phyloP scores from a whole-genome alignment of 2,329 filamentous ascomycete genomes.

The Colletotrichum eremochloae region DNA sequence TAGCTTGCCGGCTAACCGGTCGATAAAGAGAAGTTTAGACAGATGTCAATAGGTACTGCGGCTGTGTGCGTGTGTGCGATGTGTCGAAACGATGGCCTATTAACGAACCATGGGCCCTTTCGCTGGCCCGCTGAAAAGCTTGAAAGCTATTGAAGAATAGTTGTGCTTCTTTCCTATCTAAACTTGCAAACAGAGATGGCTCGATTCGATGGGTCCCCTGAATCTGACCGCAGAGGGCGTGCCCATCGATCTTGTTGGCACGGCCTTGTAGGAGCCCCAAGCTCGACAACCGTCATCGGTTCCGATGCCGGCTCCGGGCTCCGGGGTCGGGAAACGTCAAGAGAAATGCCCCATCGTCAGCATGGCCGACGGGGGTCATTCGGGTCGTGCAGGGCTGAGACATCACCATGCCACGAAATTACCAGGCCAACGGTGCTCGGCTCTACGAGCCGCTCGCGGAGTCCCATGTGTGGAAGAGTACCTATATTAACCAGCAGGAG shows the following conservation, averaged over 20 bases:
- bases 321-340: not conserved
- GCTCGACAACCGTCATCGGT: constrained; percentile 3
- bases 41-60: constrained; percentile 17
- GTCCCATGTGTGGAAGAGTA: not conserved
- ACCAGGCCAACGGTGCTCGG: not conserved
- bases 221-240: constrained; percentile 11
- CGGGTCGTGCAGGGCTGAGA: not conserved
- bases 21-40: constrained; percentile 32
- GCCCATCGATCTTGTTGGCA: not conserved
- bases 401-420: not conserved
- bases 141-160: not conserved
- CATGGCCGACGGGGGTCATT: not conserved
- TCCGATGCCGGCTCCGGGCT: constrained; percentile 32
- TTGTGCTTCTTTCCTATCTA: not conserved
- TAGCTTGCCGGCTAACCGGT: constrained; percentile 21
- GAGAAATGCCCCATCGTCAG: not conserved
- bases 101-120: not conserved
- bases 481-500: not conserved
- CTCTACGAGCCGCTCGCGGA: not conserved
- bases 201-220: constrained; percentile 4
- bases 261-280: not conserved
- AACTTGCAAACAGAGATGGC: constrained; percentile 7
- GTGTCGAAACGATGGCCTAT: constrained; percentile 1
- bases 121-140: not conserved
- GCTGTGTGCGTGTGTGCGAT: constrained; percentile 5